phyloP scores from a whole-genome alignment of 1,139 yeast species.

The Kazachstania sp. region DNA sequence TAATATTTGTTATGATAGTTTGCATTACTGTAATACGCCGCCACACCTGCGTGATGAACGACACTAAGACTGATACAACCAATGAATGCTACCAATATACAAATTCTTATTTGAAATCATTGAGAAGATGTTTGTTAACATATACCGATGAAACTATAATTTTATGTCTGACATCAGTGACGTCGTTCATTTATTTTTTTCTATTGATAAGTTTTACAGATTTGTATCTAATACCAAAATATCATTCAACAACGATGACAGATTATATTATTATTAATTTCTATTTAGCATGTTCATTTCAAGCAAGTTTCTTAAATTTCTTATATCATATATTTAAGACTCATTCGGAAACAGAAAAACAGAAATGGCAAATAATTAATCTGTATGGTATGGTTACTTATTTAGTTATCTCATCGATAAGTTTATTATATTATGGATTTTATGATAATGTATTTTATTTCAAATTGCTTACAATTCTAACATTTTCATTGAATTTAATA shows the following conservation, averaged over 20 bases:
- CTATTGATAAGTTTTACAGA: slow-evolving; percentile 13
- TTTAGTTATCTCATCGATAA: slow-evolving; percentile 9
- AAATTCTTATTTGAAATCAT: neutral
- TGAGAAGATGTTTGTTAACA: neutral
- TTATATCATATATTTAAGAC: slow-evolving; percentile 9
- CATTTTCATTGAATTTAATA: slow-evolving; percentile 43
- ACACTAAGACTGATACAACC: too few species aligned
- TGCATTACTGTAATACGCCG: too few species aligned
- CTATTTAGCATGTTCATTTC: slow-evolving; percentile 11
- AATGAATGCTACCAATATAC: neutral
- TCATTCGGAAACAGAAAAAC: slow-evolving; percentile 8
- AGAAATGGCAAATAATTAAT: slow-evolving; percentile 10
- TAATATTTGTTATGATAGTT: too few species aligned
- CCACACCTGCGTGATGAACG: too few species aligned
- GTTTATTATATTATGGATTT: slow-evolving; percentile 50
- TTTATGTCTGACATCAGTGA: slow-evolving; percentile 1
- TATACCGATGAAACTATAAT: slow-evolving; percentile 7
- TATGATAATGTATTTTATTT: slow-evolving; percentile 43
- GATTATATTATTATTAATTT: slow-evolving; percentile 15
- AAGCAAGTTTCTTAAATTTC: slow-evolving; percentile 7
- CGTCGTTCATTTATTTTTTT: slow-evolving; percentile 6
- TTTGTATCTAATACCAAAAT: slow-evolving; percentile 11
- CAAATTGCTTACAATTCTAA: slow-evolving; percentile 40
- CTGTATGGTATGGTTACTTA: slow-evolving; percentile 9
- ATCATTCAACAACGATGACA: slow-evolving; percentile 16